Conservation (phyloP, 2,329 filamentous ascomycete genomes). For the Fusarium goolgardi region DNA sequence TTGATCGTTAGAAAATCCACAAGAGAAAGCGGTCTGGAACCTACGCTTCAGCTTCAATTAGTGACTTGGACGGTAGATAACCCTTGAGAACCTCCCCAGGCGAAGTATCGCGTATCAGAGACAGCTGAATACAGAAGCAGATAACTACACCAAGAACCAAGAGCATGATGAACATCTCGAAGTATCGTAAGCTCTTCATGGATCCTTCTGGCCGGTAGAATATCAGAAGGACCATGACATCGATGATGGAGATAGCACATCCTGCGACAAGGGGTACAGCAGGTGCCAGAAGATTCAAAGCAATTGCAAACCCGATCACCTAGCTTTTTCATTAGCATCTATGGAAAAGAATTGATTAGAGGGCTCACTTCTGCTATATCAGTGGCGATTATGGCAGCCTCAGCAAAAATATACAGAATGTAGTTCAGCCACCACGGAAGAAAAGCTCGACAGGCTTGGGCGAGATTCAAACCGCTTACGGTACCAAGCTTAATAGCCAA, state of each 20-base stretch:
- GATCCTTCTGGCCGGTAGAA: conserved; percentile 72
- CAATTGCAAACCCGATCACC: conserved; percentile 78
- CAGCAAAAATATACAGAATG: conserved; percentile 70
- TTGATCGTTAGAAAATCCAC: conserved; percentile 20
- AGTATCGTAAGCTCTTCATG: conserved; percentile 69
- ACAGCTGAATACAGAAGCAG: conserved; percentile 77
- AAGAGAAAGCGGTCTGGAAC: conserved; percentile 3
- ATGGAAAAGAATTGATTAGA: fast-evolving
- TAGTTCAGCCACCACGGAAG: conserved; percentile 74
- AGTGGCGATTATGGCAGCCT: conserved; percentile 76
- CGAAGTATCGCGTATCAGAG: conserved; percentile 66
- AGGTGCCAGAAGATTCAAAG: conserved; percentile 72
- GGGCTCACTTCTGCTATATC: conserved; percentile 69
- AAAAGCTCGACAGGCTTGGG: conserved; percentile 73
- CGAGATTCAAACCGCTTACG: conserved; percentile 74
- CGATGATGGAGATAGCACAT: conserved; percentile 74
- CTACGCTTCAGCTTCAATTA: conserved; percentile 68
- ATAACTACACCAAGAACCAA: conserved; percentile 76
- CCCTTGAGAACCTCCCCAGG: conserved; percentile 72
- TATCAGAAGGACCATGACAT: conserved; percentile 74
- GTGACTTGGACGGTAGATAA: conserved; percentile 70
- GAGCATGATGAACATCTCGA: conserved; percentile 72
- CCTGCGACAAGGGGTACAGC: conserved; percentile 74
- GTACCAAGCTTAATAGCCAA: conserved; percentile 76
- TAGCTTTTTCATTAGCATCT: background rate